These are phyloP conservation scores for Scedosporium aurantiacum DNA, from an alignment of 2,329 filamentous ascomycete species.

Conservation along the genomic window DNA sequence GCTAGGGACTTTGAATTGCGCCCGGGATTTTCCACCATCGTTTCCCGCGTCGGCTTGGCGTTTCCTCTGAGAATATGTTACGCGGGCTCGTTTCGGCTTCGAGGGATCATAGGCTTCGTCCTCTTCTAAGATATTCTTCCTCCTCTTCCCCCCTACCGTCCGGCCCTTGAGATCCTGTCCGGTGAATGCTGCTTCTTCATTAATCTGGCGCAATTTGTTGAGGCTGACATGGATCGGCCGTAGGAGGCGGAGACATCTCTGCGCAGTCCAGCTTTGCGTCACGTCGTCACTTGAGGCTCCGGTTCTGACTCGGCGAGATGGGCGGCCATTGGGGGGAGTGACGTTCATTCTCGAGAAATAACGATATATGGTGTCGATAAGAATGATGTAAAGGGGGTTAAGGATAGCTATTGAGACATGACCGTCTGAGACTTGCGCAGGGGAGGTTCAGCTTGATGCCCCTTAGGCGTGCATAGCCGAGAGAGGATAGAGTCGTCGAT, in stretches of 20 bases:
- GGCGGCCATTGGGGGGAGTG: neutral
- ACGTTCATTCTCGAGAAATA: conserved; percentile 3
- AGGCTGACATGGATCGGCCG: conserved; percentile 34
- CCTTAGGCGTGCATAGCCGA: too few species aligned
- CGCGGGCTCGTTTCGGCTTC: neutral
- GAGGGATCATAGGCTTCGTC: neutral
- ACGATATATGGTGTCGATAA: neutral
- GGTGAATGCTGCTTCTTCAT: neutral
- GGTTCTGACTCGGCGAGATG: neutral
- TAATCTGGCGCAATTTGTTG: conserved; percentile 3
- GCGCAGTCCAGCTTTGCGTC: conserved; percentile 33
- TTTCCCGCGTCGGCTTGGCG: neutral
- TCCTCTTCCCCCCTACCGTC: neutral
- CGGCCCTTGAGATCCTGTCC: neutral
- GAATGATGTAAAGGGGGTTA: neutral
- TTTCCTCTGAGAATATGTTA: conserved; percentile 3
- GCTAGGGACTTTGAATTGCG: neutral
- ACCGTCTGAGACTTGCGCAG: neutral
- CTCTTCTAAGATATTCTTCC: neutral
- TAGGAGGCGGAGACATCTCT: conserved; percentile 33
- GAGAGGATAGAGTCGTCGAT: neutral
- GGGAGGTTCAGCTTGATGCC: neutral
- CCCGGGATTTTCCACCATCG: neutral
- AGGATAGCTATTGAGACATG: neutral
- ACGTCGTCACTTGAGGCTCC: conserved; percentile 7